Percentiles rank a stretch among this genome's conserved stretches.
These are phyloP conservation scores for Myrica gale DNA, from an alignment of 306 rosid species.

Conservation along the genomic window DNA sequence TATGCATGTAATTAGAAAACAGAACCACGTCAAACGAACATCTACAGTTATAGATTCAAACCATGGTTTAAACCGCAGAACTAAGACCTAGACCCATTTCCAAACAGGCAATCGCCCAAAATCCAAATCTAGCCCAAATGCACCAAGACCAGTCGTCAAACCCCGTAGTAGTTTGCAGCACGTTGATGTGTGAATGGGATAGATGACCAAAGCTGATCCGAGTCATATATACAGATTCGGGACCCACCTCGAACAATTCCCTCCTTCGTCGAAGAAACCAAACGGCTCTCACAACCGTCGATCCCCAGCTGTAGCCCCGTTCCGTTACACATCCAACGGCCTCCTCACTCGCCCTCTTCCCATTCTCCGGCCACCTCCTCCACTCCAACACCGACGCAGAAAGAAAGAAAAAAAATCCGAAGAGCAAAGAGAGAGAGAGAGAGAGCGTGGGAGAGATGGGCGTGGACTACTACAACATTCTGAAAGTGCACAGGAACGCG, in stretches of 20 bases:
- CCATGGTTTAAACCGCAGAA: no score
- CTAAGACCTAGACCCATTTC: no score
- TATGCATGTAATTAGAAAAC: no score
- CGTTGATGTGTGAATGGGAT: not conserved
- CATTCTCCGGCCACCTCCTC: slow-evolving; percentile 8
- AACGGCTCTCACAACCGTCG: slow-evolving; percentile 35
- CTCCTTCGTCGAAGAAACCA: not conserved
- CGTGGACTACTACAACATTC: slow-evolving; percentile 86
- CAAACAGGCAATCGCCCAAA: no score
- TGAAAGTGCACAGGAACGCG: slow-evolving; percentile 79
- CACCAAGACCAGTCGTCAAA: no score
- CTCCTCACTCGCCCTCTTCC: slow-evolving; percentile 6
- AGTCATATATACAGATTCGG: not conserved
- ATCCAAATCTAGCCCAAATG: no score
- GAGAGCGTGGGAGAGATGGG: slow-evolving; percentile 46
- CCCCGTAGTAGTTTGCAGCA: not conserved
- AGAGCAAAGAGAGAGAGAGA: not conserved
- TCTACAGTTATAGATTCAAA: no score
- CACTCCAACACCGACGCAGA: not conserved
- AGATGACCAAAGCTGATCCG: not conserved
- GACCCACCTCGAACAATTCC: slow-evolving; percentile 30
- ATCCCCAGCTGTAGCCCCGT: slow-evolving; percentile 25
- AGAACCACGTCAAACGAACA: no score
- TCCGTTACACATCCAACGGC: slow-evolving; percentile 31
- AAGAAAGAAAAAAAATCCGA: not conserved